Evolutionary conservation across 2,329 filamentous ascomycete species (phyloP).

Genomic region (Triangularia verruculosa): DNA sequence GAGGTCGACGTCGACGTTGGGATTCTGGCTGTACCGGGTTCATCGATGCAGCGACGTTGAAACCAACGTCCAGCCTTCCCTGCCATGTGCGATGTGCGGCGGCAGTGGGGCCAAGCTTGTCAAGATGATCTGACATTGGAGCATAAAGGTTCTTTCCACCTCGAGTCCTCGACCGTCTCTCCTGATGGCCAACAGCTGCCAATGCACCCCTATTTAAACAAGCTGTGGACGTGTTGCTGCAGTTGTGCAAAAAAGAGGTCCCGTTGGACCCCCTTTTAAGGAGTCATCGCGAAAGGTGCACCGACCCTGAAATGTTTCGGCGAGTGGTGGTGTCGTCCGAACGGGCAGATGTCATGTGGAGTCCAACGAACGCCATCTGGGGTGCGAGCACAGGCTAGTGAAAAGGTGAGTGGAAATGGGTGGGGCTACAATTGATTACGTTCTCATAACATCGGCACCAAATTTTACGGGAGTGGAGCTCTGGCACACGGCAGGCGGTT

Average conservation of each 20-base stretch:
- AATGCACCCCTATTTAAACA: not conserved
- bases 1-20: not conserved
- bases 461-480: constrained; percentile 26
- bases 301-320: constrained; percentile 4
- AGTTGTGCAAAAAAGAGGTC: no score
- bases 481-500: constrained; percentile 19
- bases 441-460: constrained; percentile 22
- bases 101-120: constrained; percentile 2
- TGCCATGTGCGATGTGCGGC: not conserved
- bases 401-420: constrained; percentile 11
- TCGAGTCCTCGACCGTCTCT: not conserved
- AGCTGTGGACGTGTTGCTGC: not conserved
- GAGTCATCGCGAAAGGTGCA: not conserved
- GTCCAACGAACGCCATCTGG: constrained; percentile 7
- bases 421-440: constrained; percentile 23
- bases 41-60: not conserved
- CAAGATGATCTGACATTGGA: constrained; percentile 21
- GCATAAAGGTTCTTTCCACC: constrained; percentile 12
- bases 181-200: not conserved
- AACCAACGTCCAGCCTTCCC: not conserved
- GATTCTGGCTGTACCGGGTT: not conserved
- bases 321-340: constrained; percentile 10
- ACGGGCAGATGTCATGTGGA: constrained; percentile 16
- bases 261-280: not conserved
- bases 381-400: constrained; percentile 7